Conservation (phyloP, 2,329 filamentous ascomycete species). For the Apiospora saccharicola region DNA sequence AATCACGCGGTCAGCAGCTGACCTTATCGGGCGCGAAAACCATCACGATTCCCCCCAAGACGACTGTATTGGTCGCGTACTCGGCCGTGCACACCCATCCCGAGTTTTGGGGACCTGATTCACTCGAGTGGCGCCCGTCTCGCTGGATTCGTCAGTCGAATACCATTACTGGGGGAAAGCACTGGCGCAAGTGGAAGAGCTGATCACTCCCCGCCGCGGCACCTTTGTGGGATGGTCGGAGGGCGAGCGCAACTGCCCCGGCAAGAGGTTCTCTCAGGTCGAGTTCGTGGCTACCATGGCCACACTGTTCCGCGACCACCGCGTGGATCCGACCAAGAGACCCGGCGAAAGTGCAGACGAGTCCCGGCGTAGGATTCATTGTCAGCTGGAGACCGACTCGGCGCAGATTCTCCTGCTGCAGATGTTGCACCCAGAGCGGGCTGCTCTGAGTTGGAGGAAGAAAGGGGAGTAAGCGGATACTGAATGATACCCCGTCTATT, state of each 20-base stretch:
- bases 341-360: background rate
- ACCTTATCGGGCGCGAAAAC: slow-evolving; percentile 31
- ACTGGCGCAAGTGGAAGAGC: slow-evolving; percentile 24
- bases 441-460: slow-evolving; percentile 25
- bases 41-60: slow-evolving; percentile 33
- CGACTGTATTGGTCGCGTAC: slow-evolving; percentile 34
- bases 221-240: slow-evolving; percentile 41
- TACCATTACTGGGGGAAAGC: background rate
- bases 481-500: too few relatives aligned
- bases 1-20: slow-evolving; percentile 28
- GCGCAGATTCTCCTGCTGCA: slow-evolving; percentile 25
- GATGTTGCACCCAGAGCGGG: slow-evolving; percentile 29
- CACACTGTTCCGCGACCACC: slow-evolving; percentile 30
- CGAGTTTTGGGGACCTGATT: slow-evolving; percentile 38
- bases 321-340: slow-evolving; percentile 24
- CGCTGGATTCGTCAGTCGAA: slow-evolving; percentile 33
- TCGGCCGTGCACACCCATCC: slow-evolving; percentile 37
- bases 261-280: slow-evolving; percentile 44
- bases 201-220: slow-evolving; percentile 30
- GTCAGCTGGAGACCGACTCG: slow-evolving; percentile 24
- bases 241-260: slow-evolving; percentile 41
- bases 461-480: background rate
- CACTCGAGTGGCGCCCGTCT: slow-evolving; percentile 36
- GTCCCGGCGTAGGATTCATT: background rate
- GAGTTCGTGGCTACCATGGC: slow-evolving; percentile 43